Percentiles rank a stretch among this genome's conserved stretches.
Evolutionary conservation across 495 filamentous ascomycete species (phyloP).

Genomic region (Evernia prunastri): DNA sequence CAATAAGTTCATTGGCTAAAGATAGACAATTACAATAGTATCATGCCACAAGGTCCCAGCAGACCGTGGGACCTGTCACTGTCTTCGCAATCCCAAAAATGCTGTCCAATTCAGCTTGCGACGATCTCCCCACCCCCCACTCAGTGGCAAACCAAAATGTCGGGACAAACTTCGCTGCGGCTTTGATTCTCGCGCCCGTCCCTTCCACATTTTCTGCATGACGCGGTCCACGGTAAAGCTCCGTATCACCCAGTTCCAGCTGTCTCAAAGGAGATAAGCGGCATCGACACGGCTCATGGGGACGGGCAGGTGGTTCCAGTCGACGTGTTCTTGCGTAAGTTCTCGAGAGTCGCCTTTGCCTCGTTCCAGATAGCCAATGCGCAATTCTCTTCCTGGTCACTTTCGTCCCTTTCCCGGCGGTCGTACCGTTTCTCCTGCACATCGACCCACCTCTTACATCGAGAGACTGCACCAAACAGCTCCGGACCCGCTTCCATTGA

Average conservation of each 20-base stretch:
- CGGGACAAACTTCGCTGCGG: slow-evolving; percentile 27
- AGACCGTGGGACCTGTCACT: not conserved
- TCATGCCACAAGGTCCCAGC: too few species aligned
- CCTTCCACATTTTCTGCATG: slow-evolving; percentile 39
- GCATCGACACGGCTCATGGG: slow-evolving; percentile 34
- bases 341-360: too few species aligned
- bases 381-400: too few species aligned
- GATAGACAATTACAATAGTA: not conserved
- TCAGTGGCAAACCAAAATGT: slow-evolving; percentile 39
- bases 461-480: too few species aligned
- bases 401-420: too few species aligned
- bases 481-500: too few species aligned
- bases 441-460: too few species aligned
- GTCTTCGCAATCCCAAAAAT: slow-evolving; percentile 23
- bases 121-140: slow-evolving; percentile 40
- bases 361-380: too few species aligned
- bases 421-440: too few species aligned
- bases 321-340: too few species aligned
- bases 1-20: not conserved
- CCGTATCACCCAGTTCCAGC: slow-evolving; percentile 26
- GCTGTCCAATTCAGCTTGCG: slow-evolving; percentile 35
- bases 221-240: slow-evolving; percentile 38
- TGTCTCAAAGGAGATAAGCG: slow-evolving; percentile 31
- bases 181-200: slow-evolving; percentile 34
- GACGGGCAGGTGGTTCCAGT: slow-evolving; percentile 39